Conservation (phyloP, 2,329 filamentous ascomycete species). For the Aspergillus hortae region DNA sequence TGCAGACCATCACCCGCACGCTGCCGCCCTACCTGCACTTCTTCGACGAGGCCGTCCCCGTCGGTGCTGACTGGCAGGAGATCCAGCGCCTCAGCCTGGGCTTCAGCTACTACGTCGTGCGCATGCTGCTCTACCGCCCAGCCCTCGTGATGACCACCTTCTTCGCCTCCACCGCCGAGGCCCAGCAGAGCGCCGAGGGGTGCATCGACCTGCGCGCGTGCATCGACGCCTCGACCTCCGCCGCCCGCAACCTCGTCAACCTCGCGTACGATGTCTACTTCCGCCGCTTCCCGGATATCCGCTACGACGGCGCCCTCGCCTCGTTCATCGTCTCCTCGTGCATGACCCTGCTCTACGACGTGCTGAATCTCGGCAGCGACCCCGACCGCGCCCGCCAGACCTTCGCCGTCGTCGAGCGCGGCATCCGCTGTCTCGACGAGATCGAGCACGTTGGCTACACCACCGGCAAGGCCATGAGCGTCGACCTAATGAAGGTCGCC, state of each 20-base stretch:
- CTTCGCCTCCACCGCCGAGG: slow-evolving; percentile 6
- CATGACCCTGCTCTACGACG: slow-evolving; percentile 11
- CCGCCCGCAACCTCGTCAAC: slow-evolving; percentile 8
- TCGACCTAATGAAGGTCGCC: slow-evolving; percentile 16
- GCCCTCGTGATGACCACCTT: slow-evolving; percentile 10
- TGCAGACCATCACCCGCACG: slow-evolving; percentile 4
- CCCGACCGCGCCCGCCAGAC: slow-evolving; percentile 7
- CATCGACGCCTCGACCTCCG: slow-evolving; percentile 7
- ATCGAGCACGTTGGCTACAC: slow-evolving; percentile 13
- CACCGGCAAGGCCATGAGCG: slow-evolving; percentile 10
- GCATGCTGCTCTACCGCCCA: slow-evolving; percentile 11
- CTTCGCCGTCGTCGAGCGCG: slow-evolving; percentile 11
- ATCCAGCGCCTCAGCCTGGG: slow-evolving; percentile 12
- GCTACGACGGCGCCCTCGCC: slow-evolving; percentile 10
- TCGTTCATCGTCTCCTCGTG: slow-evolving; percentile 10
- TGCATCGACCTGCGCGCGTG: slow-evolving; percentile 4
- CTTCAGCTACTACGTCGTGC: slow-evolving; percentile 6
- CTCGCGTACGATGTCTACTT: slow-evolving; percentile 12
- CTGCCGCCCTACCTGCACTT: slow-evolving; percentile 12
- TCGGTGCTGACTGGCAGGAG: slow-evolving; percentile 13
- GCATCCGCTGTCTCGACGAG: slow-evolving; percentile 13
- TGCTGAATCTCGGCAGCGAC: slow-evolving; percentile 5
- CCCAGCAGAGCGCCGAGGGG: slow-evolving; percentile 3
- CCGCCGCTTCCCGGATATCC: slow-evolving; percentile 8
- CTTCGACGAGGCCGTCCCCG: slow-evolving; percentile 8